A percentile compares a stretch with the other conserved stretches of the same genome.
Conservation (phyloP, 352 stramenopile genomes). For the Plasmopara halstedii region DNA sequence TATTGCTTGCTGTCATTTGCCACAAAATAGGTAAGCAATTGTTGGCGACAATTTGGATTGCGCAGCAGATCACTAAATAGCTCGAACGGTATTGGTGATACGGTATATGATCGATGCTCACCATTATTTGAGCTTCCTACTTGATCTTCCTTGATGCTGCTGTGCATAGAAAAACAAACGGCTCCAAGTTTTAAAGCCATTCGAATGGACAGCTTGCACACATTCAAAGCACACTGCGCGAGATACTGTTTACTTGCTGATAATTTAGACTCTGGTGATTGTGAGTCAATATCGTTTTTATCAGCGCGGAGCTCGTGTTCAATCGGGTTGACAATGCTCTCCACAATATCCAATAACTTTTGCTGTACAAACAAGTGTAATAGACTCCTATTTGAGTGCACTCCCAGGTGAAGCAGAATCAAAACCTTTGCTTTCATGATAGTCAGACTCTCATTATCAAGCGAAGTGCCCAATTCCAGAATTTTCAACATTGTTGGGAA, state of each 20-base stretch:
- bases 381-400: constrained; percentile 41
- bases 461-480: constrained; percentile 7
- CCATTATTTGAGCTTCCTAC: constrained; percentile 6
- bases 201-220: constrained; percentile 48
- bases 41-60: constrained; percentile 38
- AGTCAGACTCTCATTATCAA: constrained; percentile 5
- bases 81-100: constrained; percentile 44
- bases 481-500: constrained; percentile 27
- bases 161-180: constrained; percentile 41
- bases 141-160: constrained; percentile 19
- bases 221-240: constrained; percentile 49
- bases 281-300: background rate
- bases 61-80: constrained; percentile 39
- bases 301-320: constrained; percentile 11
- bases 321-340: constrained; percentile 24
- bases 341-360: constrained; percentile 24
- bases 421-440: constrained; percentile 56
- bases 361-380: constrained; percentile 29
- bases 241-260: constrained; percentile 39
- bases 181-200: constrained; percentile 59
- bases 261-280: constrained; percentile 9
- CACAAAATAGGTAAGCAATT: constrained; percentile 52
- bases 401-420: constrained; percentile 50
- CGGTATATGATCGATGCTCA: constrained; percentile 10
- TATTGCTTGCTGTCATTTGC: constrained; percentile 53